phyloP scores from a whole-genome alignment of 345 rosid genomes.

The Angophora floribunda region DNA sequence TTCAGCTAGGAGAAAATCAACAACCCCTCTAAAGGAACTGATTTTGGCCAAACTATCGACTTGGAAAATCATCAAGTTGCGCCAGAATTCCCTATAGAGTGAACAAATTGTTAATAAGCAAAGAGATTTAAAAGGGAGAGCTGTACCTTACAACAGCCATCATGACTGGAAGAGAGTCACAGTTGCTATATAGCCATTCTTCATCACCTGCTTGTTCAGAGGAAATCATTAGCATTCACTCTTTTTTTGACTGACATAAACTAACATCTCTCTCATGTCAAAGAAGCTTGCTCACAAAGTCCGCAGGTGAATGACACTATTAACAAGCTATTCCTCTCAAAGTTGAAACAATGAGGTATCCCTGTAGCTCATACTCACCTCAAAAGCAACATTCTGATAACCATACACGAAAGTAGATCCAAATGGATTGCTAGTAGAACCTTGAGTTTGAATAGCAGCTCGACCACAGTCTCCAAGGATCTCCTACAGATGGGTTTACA shows the following conservation, averaged over 20 bases:
- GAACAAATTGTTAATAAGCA: not conserved
- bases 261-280: not conserved
- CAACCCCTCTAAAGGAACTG: not conserved
- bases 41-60: not conserved
- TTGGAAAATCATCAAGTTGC: not conserved
- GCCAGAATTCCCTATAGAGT: not conserved
- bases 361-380: slow-evolving; percentile 31
- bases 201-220: slow-evolving; percentile 68
- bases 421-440: slow-evolving; percentile 89
- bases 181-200: slow-evolving; percentile 84
- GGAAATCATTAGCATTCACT: not conserved
- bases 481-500: slow-evolving; percentile 30
- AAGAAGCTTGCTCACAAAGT: not conserved
- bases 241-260: not conserved
- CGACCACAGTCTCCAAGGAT: slow-evolving; percentile 95
- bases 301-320: not conserved
- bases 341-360: not conserved
- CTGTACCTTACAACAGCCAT: slow-evolving; percentile 8
- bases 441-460: slow-evolving; percentile 97
- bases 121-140: not conserved
- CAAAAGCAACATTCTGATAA: slow-evolving; percentile 88
- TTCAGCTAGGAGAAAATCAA: not conserved
- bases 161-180: slow-evolving; percentile 82
- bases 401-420: slow-evolving; percentile 97
- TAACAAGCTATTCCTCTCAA: not conserved